These are phyloP conservation scores for Vaucheria bursata DNA, from an alignment of 352 stramenopile species.

Conservation along the genomic window DNA sequence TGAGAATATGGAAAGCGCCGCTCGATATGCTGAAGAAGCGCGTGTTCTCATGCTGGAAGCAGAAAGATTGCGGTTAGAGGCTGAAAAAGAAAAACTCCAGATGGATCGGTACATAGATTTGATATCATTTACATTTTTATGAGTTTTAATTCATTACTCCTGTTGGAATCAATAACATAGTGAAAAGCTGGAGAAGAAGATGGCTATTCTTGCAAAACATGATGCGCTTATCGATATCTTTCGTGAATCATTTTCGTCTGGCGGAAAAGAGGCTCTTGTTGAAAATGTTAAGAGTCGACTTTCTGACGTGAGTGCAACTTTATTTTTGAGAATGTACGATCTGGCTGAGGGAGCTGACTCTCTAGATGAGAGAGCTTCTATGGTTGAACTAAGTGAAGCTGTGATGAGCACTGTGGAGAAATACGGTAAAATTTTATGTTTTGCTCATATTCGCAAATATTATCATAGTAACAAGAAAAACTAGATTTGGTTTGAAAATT, in stretches of 20 bases:
- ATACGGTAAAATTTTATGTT: slow-evolving; percentile 11
- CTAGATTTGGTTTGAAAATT: too few relatives aligned
- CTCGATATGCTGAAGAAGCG: background rate
- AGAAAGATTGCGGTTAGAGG: slow-evolving; percentile 43
- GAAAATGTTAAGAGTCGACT: background rate
- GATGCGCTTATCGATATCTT: background rate
- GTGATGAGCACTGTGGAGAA: slow-evolving; percentile 19
- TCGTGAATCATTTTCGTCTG: background rate
- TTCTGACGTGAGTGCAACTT: background rate
- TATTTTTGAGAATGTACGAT: slow-evolving; percentile 31
- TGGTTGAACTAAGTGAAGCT: slow-evolving; percentile 24
- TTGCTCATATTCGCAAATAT: background rate
- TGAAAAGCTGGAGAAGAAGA: background rate
- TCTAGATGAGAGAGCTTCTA: slow-evolving; percentile 7
- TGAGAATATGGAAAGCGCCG: background rate
- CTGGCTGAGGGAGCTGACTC: slow-evolving; percentile 9
- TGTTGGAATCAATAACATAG: too few relatives aligned
- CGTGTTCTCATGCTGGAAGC: slow-evolving; percentile 10
- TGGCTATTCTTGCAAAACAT: background rate
- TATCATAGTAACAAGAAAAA: too few relatives aligned
- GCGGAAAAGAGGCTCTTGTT: background rate
- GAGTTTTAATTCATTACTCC: too few relatives aligned
- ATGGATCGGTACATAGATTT: too few relatives aligned
- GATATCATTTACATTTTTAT: too few relatives aligned
- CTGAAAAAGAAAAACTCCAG: slow-evolving; percentile 41